Base-by-base conservation (phyloP, 495 filamentous ascomycete genomes). In the Lasiosphaeris hirsuta region DNA sequence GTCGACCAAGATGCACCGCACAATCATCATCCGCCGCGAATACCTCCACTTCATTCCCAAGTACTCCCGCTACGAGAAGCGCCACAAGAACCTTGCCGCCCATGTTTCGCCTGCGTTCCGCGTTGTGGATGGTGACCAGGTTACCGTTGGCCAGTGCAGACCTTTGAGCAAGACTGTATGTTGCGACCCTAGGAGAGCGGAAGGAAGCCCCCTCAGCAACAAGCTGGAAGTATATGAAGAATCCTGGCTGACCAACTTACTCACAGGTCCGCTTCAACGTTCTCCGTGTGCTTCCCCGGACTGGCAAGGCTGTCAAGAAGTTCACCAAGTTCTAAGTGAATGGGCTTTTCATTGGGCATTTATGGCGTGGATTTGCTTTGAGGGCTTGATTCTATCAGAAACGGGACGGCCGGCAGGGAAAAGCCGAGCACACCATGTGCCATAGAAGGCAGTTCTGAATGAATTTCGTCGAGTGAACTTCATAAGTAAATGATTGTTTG, bases 1-100 rank as follows among this genome's bases (percentile, higher is more conserved):
- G 74, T 96, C 92, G 62, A 99, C 95, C 75, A 97, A 97, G 88
- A 97, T 97, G 92, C 92, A 97, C 88, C 87, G 92, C 74, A 98
- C 94, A 68, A 83, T 97, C 73, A 86, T 97, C 83, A 96, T 99
- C 85, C 95, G 94, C 77, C 90, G 94, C 77, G 95, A 99, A 84
- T 99, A 97, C 83, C 92, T 98, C 64, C 94, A 97, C 85, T 97
- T 89, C 86, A 85, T 97, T 74, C 92, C 92, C 73, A 97, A 97
- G 81, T 97, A 97, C 85, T 81, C 89, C 73, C 87, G 94, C 85
- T 99, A 99, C 80, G 95, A 99, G 90, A 97, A 96, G 85, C 83
- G 94, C 71, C 94, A 99, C 86, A 97, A 96, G 89, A 99, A 99
- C 86, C 82, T 99, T 43, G 88, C 94, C 65, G 95, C 93, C 61